Evolutionary conservation across 257 asterid species (phyloP).

Genomic region (Solanum tacnaense): DNA sequence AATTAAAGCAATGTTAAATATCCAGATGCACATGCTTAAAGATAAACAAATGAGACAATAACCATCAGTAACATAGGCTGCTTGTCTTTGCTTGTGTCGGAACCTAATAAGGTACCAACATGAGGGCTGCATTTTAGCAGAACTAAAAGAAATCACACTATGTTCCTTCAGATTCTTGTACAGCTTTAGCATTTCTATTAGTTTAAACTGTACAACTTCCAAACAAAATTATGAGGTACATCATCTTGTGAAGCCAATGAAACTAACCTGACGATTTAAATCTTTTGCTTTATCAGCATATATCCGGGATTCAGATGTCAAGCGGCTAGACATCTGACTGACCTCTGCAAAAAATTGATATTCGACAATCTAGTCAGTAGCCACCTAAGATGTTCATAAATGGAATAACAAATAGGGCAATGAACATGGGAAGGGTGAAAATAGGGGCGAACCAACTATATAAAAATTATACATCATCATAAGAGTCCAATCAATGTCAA

Average conservation of each 20-base stretch:
- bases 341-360: slow-evolving; percentile 47
- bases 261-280: slow-evolving; percentile 84
- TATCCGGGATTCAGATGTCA: slow-evolving; percentile 82
- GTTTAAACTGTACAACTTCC: not conserved
- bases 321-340: slow-evolving; percentile 83
- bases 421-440: not conserved
- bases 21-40: not conserved
- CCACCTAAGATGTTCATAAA: not conserved
- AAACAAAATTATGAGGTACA: not conserved
- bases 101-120: not conserved
- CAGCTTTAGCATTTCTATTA: not conserved
- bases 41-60: not conserved
- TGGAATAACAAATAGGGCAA: not conserved
- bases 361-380: not conserved
- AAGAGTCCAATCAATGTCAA: not conserved
- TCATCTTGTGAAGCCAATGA: not conserved
- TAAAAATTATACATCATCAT: not conserved
- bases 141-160: not conserved
- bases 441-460: not conserved
- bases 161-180: not conserved
- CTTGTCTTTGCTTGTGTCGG: not conserved
- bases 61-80: not conserved
- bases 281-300: slow-evolving; percentile 92
- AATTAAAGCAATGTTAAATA: not conserved
- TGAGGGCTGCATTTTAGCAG: not conserved